Evolutionary conservation across 2,329 filamentous ascomycete genomes (phyloP), one percentile per base, ranked within the genome.

Genomic region (Colletotrichum limetticola): DNA sequence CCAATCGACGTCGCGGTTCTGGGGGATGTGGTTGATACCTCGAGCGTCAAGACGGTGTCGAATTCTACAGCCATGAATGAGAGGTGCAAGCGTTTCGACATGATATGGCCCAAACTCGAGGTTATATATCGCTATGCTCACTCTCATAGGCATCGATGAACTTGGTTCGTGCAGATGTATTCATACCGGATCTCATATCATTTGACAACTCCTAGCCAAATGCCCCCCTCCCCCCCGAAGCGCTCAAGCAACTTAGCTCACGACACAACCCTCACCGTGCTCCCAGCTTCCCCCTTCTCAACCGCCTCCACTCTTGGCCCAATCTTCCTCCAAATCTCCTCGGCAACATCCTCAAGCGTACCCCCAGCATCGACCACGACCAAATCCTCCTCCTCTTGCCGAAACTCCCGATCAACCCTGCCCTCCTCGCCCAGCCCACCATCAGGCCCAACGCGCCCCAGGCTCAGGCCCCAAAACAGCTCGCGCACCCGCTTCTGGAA

Each of bases 401-500:
- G 80, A 75, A 87, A 87, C 75, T 76, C 76, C 32, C 68, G 76
- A 11, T 75, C 77, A 22, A 76, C 78, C 5, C 76, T 76, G 6
- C 74, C 75, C 74, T 75, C 75, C 65, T 74, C 73, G 30, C 78
- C 68, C 60, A 78, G 66, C 28, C 61, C 76, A 26, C 78, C 75
- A 19, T 80, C 78, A 24, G 77, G 78, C 11, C 83, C 83, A 35
- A 85, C 81, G 26, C 84, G 83, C 1, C 86, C 86, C 82, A 85
- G 82, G 74, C 84, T 85, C 72, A 92, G 77, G 0, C 84, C 86
- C 84, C 87, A 88, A 81, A 97, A 98, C 62, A 97, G 81, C 74
- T 91, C 89, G 24, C 94, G 86, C 16, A 98, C 97, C 11, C 91
- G 89, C 73, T 88, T 86, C 84, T 99, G 97, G 90, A 98, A 94